Evolutionary conservation across 2,329 filamentous ascomycete genomes (phyloP).

Genomic region (Alternaria burnsii): DNA sequence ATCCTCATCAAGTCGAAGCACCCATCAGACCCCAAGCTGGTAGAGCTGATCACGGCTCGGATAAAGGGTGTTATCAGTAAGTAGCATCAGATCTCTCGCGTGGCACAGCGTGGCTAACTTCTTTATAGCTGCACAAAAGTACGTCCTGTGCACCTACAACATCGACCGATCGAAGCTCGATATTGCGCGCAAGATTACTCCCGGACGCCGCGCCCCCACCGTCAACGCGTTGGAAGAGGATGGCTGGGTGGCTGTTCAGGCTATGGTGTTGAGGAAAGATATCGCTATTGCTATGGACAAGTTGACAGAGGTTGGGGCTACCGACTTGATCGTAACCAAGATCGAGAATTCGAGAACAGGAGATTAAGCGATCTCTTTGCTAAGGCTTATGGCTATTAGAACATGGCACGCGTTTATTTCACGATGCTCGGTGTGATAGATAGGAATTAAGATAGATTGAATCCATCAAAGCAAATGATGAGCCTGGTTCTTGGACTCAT

Average conservation of each 20-base stretch:
- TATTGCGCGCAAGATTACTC: conserved; percentile 78
- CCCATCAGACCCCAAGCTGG: conserved; percentile 79
- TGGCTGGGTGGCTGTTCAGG: conserved; percentile 92
- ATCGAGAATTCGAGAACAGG: conserved; percentile 75
- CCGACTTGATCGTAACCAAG: conserved; percentile 84
- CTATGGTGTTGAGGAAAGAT: conserved; percentile 90
- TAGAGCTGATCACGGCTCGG: conserved; percentile 83
- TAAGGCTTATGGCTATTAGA: background rate
- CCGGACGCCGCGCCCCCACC: conserved; percentile 91
- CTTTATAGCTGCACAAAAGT: conserved; percentile 78
- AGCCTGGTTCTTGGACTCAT: background rate
- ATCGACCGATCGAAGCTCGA: conserved; percentile 74
- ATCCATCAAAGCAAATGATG: background rate
- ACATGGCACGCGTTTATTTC: background rate
- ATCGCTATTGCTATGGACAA: conserved; percentile 90
- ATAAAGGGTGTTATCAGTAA: conserved; percentile 90
- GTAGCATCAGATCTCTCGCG: conserved; percentile 25
- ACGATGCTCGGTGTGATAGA: background rate
- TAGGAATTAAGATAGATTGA: background rate
- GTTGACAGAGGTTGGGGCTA: conserved; percentile 76
- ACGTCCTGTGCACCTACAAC: conserved; percentile 97
- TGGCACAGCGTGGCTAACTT: conserved; percentile 17
- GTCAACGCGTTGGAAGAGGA: conserved; percentile 88
- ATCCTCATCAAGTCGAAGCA: conserved; percentile 91
- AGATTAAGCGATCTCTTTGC: conserved; percentile 16